Base-by-base conservation (phyloP, 768 basidiomycete species). In the Scleroderma citrinum region DNA sequence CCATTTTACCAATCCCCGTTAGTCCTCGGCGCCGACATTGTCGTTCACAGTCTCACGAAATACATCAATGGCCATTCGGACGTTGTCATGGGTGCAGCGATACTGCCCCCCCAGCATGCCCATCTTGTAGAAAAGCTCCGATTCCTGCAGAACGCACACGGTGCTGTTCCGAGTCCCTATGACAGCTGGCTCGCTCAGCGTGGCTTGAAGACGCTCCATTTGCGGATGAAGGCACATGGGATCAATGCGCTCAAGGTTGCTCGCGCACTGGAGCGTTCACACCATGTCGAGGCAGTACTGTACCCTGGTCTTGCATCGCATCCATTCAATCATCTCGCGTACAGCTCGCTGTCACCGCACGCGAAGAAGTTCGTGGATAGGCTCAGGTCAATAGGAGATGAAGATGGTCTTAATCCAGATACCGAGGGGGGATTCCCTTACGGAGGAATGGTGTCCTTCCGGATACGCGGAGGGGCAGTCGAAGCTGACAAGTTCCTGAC, bases 31-130 rank as follows among this genome's bases (percentile, higher is more conserved):
- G 95, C 92, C 13, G 92, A 95, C 63, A 71, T 96, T 56, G 88
- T 92, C 56, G 53, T 92, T 5, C 92, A 96, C 72, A 78, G 75
- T 20, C 73, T 93, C 36, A 91, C 85, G 0, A 96, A 98, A 68
- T 96, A 95, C 71, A 74, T 95, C 61, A 90, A 92, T 62, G 95
- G 95, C 0, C 94, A 96, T 69, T 87, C 87, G 0, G 94, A 98
- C 63, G 89, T 95, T 62, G 75, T 96, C 59, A 89, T 93, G 79
- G 94, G 94, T 37, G 83, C 84, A 0, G 66, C 87, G 47, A 81
- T 93, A 56, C 75, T 93, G 6, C 82, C 87, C 7, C 58, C 75
- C 0, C 73, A 75, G 46, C 77, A 80, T 48, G 52, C 69, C 4
- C 63, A 66, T 0, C 68, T 88, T 47, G 63, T 69, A 1, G 62